These are phyloP conservation scores for Helotiales sp. DNA, from an alignment of 2,329 filamentous ascomycete species.

Conservation along the genomic window DNA sequence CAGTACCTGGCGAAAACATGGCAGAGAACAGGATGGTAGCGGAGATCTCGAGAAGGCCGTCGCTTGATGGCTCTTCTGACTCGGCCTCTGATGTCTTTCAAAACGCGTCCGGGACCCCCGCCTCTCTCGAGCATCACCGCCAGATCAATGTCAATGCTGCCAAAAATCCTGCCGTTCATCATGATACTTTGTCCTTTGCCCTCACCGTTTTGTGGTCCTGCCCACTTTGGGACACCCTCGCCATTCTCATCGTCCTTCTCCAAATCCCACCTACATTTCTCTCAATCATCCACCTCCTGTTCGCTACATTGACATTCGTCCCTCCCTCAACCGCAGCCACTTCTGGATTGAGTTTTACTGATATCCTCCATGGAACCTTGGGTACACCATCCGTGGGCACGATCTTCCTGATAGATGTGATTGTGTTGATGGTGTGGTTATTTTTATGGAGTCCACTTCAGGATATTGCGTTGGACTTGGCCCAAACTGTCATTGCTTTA, in stretches of 20 bases:
- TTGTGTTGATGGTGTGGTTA: constrained; percentile 84
- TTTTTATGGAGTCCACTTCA: constrained; percentile 88
- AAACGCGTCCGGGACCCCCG: constrained; percentile 47
- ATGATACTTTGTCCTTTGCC: constrained; percentile 76
- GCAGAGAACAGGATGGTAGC: constrained; percentile 43
- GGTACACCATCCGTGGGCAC: constrained; percentile 87
- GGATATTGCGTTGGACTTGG: constrained; percentile 85
- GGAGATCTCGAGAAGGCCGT: constrained; percentile 52
- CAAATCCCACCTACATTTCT: constrained; percentile 88
- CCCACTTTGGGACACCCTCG: constrained; percentile 91
- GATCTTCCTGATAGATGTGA: constrained; percentile 80
- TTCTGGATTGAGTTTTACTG: constrained; percentile 73
- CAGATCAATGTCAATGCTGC: constrained; percentile 73
- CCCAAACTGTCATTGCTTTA: constrained; percentile 91
- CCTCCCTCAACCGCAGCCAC: constrained; percentile 81
- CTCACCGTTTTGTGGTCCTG: constrained; percentile 88
- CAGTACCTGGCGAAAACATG: constrained; percentile 33
- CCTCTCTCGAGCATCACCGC: constrained; percentile 58
- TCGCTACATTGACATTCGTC: constrained; percentile 91
- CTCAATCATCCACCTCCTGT: constrained; percentile 88
- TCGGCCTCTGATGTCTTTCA: constrained; percentile 56
- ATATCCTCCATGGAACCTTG: constrained; percentile 87
- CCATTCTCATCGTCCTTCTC: constrained; percentile 93
- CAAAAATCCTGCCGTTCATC: constrained; percentile 70
- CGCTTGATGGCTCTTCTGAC: constrained; percentile 60